Evolutionary conservation across 352 stramenopile species (phyloP).

Genomic region (Paralagenidium karlingii): DNA sequence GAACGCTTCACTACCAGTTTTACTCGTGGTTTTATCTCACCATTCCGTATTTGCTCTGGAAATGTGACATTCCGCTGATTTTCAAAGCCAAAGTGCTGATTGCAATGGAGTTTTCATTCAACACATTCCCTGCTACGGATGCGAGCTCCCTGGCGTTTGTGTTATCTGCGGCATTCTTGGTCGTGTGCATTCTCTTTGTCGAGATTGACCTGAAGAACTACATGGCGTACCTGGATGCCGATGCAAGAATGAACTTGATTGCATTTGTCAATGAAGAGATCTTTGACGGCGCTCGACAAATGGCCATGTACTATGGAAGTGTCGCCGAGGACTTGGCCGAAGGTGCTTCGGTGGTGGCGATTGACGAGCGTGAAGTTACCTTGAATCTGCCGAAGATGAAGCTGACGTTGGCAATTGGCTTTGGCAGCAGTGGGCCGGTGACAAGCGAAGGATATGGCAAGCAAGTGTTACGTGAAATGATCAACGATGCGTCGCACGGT

Average conservation of each 20-base stretch:
- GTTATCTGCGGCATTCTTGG: constrained; percentile 78
- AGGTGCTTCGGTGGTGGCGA: constrained; percentile 42
- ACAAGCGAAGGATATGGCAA: constrained; percentile 59
- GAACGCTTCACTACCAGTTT: constrained; percentile 98
- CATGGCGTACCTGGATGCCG: constrained; percentile 67
- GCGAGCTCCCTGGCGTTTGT: constrained; percentile 88
- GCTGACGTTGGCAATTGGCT: constrained; percentile 73
- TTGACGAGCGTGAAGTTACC: constrained; percentile 73
- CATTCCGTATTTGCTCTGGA: constrained; percentile 90
- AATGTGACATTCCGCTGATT: constrained; percentile 69
- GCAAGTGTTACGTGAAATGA: constrained; percentile 53
- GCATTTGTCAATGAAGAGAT: constrained; percentile 61
- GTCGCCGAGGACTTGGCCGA: constrained; percentile 63
- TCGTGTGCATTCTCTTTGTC: constrained; percentile 11
- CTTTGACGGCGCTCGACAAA: constrained; percentile 59
- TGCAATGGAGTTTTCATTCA: constrained; percentile 88
- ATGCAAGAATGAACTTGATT: constrained; percentile 49
- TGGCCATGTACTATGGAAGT: constrained; percentile 76
- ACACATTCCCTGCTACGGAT: constrained; percentile 91
- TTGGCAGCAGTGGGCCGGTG: constrained; percentile 58
- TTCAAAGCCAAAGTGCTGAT: constrained; percentile 77
- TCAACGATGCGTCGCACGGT: constrained; percentile 41
- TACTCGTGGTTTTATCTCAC: constrained; percentile 95
- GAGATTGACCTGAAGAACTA: constrained; percentile 41
- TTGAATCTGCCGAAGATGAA: constrained; percentile 71